These are phyloP conservation scores for Corylus heterophylla DNA, from an alignment of 306 rosid species.

Conservation along the genomic window DNA sequence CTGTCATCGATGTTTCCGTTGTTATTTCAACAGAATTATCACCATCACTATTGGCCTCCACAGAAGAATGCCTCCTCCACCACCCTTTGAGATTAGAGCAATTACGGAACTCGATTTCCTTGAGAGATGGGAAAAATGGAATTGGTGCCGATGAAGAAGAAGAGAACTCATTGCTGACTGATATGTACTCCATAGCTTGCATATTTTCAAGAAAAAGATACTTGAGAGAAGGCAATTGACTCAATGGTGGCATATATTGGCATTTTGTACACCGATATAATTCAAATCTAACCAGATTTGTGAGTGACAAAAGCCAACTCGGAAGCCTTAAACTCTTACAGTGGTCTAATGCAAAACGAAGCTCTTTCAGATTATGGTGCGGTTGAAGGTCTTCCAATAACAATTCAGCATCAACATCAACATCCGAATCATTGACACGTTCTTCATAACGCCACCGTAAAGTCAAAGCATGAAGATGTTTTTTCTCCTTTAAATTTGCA, in stretches of 20 bases:
- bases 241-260: background rate
- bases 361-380: background rate
- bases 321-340: background rate
- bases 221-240: conserved; percentile 6
- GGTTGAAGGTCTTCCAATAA: background rate
- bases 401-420: background rate
- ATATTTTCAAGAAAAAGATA: conserved; percentile 3
- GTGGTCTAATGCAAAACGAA: background rate
- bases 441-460: conserved; percentile 7
- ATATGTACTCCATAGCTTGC: conserved; percentile 10
- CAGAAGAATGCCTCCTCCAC: too few relatives aligned
- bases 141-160: background rate
- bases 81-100: too few relatives aligned
- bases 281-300: conserved; percentile 8
- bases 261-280: background rate
- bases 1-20: too few relatives aligned
- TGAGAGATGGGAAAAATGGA: conserved; percentile 19
- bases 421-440: background rate
- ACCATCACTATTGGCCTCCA: too few relatives aligned
- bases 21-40: too few relatives aligned
- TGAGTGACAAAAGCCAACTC: background rate
- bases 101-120: too few relatives aligned
- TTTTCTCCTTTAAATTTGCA: background rate
- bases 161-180: background rate
- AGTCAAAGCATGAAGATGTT: background rate